A percentile compares a stretch with the other conserved stretches of the same genome.
Evolutionary conservation across 495 filamentous ascomycete genomes (phyloP).

Genomic region (Stereocaulon alpinum): DNA sequence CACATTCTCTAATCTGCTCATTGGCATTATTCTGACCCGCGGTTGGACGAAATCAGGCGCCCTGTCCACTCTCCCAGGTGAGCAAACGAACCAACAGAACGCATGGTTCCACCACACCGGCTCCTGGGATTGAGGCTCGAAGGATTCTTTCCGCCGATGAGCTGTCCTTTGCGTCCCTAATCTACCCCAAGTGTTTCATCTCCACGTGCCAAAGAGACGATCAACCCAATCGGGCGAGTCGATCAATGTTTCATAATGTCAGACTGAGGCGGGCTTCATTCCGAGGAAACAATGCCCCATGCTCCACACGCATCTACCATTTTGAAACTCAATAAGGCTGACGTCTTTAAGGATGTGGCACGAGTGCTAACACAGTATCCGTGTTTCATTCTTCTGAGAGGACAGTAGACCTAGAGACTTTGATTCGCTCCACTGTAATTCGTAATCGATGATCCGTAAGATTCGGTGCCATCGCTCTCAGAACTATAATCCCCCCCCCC

Average conservation of each 20-base stretch:
- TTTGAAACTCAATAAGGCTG: constrained; percentile 11
- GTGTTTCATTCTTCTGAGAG: constrained; percentile 3
- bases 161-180: background rate
- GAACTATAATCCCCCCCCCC: background rate
- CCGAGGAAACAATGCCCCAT: constrained; percentile 9
- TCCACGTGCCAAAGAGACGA: constrained; percentile 11
- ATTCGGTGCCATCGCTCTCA: background rate
- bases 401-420: background rate
- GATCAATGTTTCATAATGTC: constrained; percentile 6
- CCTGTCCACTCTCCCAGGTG: background rate
- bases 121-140: background rate
- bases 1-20: no score
- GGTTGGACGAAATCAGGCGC: background rate
- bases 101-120: background rate
- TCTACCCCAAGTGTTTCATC: constrained; percentile 10
- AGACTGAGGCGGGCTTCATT: constrained; percentile 5
- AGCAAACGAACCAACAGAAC: background rate
- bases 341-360: constrained; percentile 9
- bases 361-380: background rate
- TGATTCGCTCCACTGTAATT: constrained; percentile 7
- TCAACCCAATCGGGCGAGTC: background rate
- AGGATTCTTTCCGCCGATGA: constrained; percentile 4
- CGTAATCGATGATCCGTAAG: background rate
- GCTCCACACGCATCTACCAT: constrained; percentile 1
- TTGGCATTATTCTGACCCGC: background rate